Base-by-base conservation (phyloP, 2,329 filamentous ascomycete species). In the Colletotrichum magnum region DNA sequence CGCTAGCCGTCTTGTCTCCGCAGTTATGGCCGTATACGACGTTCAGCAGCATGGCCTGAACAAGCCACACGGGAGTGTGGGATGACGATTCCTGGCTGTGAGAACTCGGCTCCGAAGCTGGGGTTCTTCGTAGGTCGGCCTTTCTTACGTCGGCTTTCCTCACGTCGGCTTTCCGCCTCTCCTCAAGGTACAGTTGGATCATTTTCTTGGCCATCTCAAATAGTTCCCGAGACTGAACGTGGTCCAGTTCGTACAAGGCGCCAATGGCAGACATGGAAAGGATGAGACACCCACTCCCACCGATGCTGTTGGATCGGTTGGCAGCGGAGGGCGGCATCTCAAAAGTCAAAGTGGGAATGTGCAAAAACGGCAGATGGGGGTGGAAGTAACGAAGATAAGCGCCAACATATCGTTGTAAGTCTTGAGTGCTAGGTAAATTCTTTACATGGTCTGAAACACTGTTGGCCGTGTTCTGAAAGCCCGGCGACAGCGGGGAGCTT, bases 21-120 rank as follows among this genome's bases (percentile, higher is more conserved):
- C 94, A 97, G 73, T 97, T 97, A 79, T 98, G 94, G 15, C 95
- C 95, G 77, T 97, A 98, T 16, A 98, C 93, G 45, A 98, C 93
- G 77, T 97, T 98, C 58, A 99, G 86, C 9, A 98, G 85, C 95
- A 98, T 98, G 0, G 95, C 94, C 80, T 98, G 96, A 16, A 98
- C 94, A 28, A 99, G 87, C 95, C 95, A 98, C 48, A 98, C 86
- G 0, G 95, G 95, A 2, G 95, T 95, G 73, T 94, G 90, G 47
- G 90, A 87, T 16, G 89, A 86, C 58, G 87, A 87, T 68, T 94
- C 92, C 63, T 85, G 81, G 18, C 80, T 77, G 52, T 86, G 82
- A 13, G 85, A 82, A 51, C 77, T 79, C 43, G 85, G 80, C 70
- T 88, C 86, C 61, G 81, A 78, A 64, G 83, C 76, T 18, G 85